Evolutionary conservation across 2,329 filamentous ascomycete species (phyloP), one percentile per base, ranked within the genome.

Genomic region (Colletotrichum sidae): DNA sequence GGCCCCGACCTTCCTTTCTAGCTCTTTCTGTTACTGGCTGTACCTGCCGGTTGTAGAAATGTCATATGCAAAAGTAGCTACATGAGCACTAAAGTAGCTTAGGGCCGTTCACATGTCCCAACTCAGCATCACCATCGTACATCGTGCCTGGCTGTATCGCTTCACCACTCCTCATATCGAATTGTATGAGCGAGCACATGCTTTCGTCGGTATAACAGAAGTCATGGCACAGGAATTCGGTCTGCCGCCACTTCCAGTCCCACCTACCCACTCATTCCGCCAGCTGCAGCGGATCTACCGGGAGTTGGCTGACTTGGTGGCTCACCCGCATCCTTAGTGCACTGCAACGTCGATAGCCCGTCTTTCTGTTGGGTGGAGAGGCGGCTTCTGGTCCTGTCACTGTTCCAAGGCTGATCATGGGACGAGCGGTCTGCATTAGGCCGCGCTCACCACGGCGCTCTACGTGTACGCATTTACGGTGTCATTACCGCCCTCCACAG

Each of bases 271-370:
- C 51, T 55, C 45, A 37, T 41, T 15, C 53, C 34, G 39, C 49
- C 44, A 37, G 39, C 56, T 51, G 60, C 54, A 63, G 56, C 61
- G 51, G 61, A 65, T 65, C 61, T 60, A 38, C 61, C 61, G 61
- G 61, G 51, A 61, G 56, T 61, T 51, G 44, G n/a, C 44, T 50
- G 33, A 42, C 42, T 58, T 56, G 52, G 59, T 51, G 49, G 49
- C 60, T 53, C 42, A 58, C 55, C 41, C 49, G 60, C 61, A 55
- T 55, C 39, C 15, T 17, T 60, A 39, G 47, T 25, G 25, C 25
- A 25, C 25, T 25, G 25, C 25, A 25, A 25, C 25, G 42, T 8
- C 4, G 11, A 12, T 53, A 41, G 37, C 33, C n/a, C 39, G 15
- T 15, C n/a, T 41, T 15, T 55, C 44, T 45, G 51, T 65, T 55